phyloP scores from a whole-genome alignment of 306 rosid species.

The Cicer cuneatum region DNA sequence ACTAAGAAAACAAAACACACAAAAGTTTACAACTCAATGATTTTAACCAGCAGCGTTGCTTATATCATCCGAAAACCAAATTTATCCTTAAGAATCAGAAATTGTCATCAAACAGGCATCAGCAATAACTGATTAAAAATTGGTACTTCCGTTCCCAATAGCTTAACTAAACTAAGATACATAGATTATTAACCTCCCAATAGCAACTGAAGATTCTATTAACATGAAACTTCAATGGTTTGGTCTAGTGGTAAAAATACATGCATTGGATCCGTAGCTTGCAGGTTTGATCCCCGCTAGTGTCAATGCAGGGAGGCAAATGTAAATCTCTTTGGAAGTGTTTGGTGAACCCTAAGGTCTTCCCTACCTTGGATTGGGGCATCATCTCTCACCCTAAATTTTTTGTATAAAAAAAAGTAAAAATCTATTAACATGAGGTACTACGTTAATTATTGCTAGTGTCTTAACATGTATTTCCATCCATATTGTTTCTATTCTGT shows the following conservation, averaged over 20 bases:
- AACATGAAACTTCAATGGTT: too few species aligned
- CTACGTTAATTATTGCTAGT: neutral
- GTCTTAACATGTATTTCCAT: neutral
- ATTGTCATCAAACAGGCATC: neutral
- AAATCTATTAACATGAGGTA: too few species aligned
- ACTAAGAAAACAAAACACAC: neutral
- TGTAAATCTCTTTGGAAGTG: too few species aligned
- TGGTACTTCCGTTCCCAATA: neutral
- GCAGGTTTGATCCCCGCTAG: too few species aligned
- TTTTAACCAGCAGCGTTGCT: neutral
- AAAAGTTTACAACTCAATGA: neutral
- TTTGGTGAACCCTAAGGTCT: too few species aligned
- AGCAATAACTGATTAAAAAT: neutral
- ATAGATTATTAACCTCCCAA: constrained; percentile 12
- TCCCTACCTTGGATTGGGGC: too few species aligned
- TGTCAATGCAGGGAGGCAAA: too few species aligned
- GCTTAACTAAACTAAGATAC: too few species aligned
- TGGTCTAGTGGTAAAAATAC: too few species aligned
- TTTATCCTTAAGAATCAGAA: constrained; percentile 6
- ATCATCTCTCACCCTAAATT: too few species aligned
- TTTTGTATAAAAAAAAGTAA: too few species aligned
- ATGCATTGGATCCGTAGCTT: too few species aligned
- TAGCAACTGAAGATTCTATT: neutral
- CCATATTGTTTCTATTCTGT: neutral
- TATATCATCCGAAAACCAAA: constrained; percentile 1